Base-by-base conservation (phyloP, 2,329 filamentous ascomycete genomes). In the Coniosporium tulheliwenetii region DNA sequence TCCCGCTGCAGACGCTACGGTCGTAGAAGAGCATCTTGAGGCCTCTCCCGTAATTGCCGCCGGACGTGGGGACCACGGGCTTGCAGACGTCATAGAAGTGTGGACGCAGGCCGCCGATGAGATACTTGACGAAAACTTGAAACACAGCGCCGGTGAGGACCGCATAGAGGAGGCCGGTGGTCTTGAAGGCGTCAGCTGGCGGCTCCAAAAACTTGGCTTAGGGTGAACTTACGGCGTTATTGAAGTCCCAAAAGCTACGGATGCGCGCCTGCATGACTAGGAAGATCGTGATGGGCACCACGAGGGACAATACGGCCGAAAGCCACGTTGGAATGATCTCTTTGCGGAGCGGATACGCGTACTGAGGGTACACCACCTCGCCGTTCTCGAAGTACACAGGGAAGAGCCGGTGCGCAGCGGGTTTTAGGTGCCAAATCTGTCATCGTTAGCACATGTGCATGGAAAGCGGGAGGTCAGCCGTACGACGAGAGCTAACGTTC, bases 61-160 rank as follows among this genome's bases (percentile, higher is more conserved):
- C 59, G 10, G 58, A 56, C 1, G 58, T 58, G 3, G 61, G 60
- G n/a, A 72, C 53, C 42, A 69, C 67, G 1, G 79, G 81, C 55
- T 78, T 71, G 67, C 79, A 85, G 40, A 81, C 78, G 15, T 66
- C 68, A 14, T 85, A 67, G 62, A 84, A 85, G 56, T 83, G 76
- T 1, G 80, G 80, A n/a, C 79, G 70, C 14, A 81, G 62, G 10
- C 79, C 80, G 10, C 81, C 81, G 46, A 85, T 82, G 35, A 85
- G 70, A 70, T 73, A 79, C 60, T 85, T 85, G 55, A 85, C 51
- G 52, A 84, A 79, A 48, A 85, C 79, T 52, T 85, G 81, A 62
- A 85, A 83, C 39, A 85, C 73, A n/a, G 79, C 76, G 3, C 77
- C 77, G 5, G 70, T 66, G 59, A 84, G 81, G 46, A 84, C 68